These are phyloP conservation scores for Calendula officinalis DNA, from an alignment of 129 eudicot genomes.

Conservation along the genomic window DNA sequence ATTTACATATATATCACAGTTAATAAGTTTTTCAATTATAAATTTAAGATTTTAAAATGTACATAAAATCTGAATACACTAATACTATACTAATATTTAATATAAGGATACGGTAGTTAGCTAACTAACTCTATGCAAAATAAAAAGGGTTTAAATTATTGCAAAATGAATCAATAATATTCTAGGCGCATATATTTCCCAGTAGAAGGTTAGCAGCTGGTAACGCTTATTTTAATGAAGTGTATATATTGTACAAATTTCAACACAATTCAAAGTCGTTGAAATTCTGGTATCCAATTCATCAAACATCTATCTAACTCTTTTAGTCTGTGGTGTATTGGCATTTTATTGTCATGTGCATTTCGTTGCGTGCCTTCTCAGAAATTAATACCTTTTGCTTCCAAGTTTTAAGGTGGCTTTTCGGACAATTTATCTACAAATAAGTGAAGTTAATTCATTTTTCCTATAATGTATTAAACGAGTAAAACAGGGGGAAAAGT, in stretches of 20 bases:
- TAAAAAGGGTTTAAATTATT: neutral
- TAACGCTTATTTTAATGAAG: conserved; percentile 5
- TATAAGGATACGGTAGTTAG: conserved; percentile 3
- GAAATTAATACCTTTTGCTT: neutral
- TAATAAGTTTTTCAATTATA: neutral
- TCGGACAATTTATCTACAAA: neutral
- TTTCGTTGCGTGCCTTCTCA: neutral
- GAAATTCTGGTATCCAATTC: conserved; percentile 7
- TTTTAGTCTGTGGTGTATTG: conserved; percentile 5
- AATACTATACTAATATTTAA: too few relatives aligned
- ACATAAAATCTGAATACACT: neutral
- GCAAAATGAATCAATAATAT: neutral
- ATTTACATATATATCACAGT: too few relatives aligned
- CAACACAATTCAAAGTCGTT: conserved; percentile 14
- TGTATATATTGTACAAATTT: conserved; percentile 14
- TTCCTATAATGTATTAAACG: neutral
- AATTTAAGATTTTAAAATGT: neutral
- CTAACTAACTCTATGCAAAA: conserved; percentile 18
- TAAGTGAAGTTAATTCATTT: neutral
- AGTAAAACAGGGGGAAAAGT: neutral
- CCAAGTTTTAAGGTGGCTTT: neutral
- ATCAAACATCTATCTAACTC: conserved; percentile 28
- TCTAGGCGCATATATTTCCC: neutral
- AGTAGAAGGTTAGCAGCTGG: conserved; percentile 18
- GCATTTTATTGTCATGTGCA: neutral